A percentile compares a stretch with the other conserved stretches of the same genome.
Evolutionary conservation across 2,329 filamentous ascomycete species (phyloP).

Genomic region (Aspergillus transmontanensis): DNA sequence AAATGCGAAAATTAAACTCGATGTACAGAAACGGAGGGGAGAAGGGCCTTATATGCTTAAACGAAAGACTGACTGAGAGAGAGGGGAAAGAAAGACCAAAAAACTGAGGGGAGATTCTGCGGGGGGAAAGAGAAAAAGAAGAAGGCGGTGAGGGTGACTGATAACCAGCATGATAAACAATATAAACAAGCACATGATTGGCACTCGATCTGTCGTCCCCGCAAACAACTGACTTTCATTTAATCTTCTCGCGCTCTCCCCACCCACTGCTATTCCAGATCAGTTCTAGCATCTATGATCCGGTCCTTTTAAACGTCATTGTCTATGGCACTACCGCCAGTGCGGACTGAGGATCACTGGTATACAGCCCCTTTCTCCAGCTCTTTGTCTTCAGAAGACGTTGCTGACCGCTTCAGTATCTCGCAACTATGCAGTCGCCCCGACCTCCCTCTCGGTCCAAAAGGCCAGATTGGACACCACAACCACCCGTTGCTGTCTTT

Average conservation of each 20-base stretch:
- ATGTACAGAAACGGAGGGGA: not conserved
- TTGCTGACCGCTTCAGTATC: constrained; percentile 1
- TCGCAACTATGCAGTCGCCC: constrained; percentile 35
- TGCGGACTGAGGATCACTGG: not conserved
- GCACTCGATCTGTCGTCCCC: not conserved
- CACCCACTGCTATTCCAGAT: constrained; percentile 6
- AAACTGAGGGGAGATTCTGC: constrained; percentile 3
- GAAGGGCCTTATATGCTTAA: not conserved
- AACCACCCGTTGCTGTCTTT: constrained; percentile 66
- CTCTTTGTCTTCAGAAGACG: not conserved
- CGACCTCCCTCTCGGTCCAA: constrained; percentile 33
- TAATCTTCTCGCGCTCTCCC: not conserved
- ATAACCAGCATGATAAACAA: constrained; percentile 2
- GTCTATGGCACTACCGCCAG: not conserved
- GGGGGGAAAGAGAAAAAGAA: constrained; percentile 9
- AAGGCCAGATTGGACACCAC: constrained; percentile 41
- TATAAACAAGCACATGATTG: not conserved
- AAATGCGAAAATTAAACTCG: not conserved
- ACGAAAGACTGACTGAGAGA: constrained; percentile 14
- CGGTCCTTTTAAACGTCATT: not conserved
- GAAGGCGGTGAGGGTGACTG: constrained; percentile 8
- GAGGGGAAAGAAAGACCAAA: constrained; percentile 7
- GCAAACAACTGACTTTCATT: constrained; percentile 7
- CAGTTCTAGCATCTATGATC: not conserved
- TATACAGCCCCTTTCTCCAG: not conserved